phyloP scores from a whole-genome alignment of 2,329 filamentous ascomycete genomes.

The Triangularia setosa region DNA sequence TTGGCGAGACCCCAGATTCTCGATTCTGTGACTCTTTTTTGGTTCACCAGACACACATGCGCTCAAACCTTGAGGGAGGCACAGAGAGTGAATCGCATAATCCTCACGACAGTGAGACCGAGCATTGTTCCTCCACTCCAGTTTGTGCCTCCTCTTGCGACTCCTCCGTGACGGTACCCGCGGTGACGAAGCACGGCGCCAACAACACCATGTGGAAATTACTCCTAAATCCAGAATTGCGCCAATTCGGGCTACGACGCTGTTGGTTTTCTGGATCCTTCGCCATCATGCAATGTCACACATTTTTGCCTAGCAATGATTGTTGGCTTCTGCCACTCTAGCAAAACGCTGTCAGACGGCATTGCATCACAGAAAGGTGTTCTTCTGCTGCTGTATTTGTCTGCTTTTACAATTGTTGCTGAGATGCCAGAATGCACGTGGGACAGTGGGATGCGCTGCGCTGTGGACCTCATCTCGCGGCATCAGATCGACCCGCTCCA shows the following conservation, averaged over 20 bases:
- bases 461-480: not conserved
- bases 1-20: not conserved
- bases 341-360: slow-evolving; percentile 3
- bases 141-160: not conserved
- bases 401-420: not conserved
- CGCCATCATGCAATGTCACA: not conserved
- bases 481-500: not conserved
- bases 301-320: not conserved
- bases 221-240: slow-evolving; percentile 4
- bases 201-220: slow-evolving; percentile 6
- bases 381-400: not conserved
- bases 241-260: slow-evolving; percentile 2
- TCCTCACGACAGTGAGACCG: not conserved
- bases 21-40: too few relatives aligned
- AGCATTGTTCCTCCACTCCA: not conserved
- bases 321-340: not conserved
- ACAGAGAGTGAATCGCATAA: not conserved
- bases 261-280: slow-evolving; percentile 2
- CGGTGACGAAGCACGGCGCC: not conserved
- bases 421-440: not conserved
- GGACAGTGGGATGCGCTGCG: not conserved
- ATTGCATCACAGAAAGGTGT: not conserved
- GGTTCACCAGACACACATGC: not conserved
- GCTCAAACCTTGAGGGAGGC: too few relatives aligned
- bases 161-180: not conserved